Base-by-base conservation (phyloP, 2,329 filamentous ascomycete species). In the Hypomyces rosellus region DNA sequence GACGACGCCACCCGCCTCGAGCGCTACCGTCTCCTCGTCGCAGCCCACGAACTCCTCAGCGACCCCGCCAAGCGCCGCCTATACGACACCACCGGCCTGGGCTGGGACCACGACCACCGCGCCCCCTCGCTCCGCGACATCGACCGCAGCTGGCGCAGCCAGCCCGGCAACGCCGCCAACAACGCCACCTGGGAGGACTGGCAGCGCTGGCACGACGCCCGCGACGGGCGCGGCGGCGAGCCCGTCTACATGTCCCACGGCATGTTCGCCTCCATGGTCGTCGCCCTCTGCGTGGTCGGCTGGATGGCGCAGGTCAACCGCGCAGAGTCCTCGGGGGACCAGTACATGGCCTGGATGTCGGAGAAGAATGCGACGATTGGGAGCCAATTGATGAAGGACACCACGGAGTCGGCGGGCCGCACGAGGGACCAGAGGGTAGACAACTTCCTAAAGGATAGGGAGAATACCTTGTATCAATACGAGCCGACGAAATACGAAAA, bases 151-250 rank as follows among this genome's bases (percentile, higher is more conserved):
- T 84, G 79, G 79, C 73, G 77, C 34, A 59, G 70, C 13, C 63
- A 65, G 34, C 71, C 74, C 0, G 73, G 72, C 20, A 77, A 69
- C 49, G 66, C 79, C 12, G 76, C 76, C 46, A 69, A 71, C 59
- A 97, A 97, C 65, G 93, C 89, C 1, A 97, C 93, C 0, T 99
- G 93, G 93, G 93, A 99, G 65, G 93, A 99, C 66, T 96, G 91
- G 91, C 89, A 96, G 71, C 77, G 77, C 41, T 95, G 86, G 84
- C 79, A 88, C 59, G 74, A 81, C 34, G 66, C 75, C 66, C 64
- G 74, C 62, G 66, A 74, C 45, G 72, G 74, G 58, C 62, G 61
- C 61, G 71, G 69, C 56, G 79, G 81, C 59, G 69, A 76, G 55
- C 78, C 78, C 0, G 59, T 84, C 47, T 87, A 83, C 67, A 83